These are phyloP conservation scores for Skeletonema tropicum DNA, from an alignment of 108 stramenopile species.

Conservation along the genomic window DNA sequence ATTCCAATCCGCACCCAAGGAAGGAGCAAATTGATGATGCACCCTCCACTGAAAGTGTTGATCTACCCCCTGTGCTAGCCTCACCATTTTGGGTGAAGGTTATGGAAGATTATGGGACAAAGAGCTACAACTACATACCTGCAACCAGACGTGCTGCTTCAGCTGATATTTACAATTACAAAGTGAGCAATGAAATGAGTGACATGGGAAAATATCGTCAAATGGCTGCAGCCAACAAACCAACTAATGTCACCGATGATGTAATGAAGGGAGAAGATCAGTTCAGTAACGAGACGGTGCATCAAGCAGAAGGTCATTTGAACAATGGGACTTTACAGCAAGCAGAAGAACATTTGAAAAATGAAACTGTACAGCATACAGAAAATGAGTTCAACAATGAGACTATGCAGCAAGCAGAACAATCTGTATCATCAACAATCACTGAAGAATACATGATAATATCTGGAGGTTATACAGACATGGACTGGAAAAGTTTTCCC, in stretches of 20 bases:
- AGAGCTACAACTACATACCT: conserved; percentile 42
- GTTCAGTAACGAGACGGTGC: neutral
- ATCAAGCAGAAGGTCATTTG: neutral
- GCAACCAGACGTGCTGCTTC: conserved; percentile 40
- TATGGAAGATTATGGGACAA: conserved; percentile 29
- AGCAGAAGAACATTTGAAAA: neutral
- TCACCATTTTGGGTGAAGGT: conserved; percentile 39
- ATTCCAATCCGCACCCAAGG: too few species aligned
- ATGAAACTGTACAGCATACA: neutral
- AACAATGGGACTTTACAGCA: neutral
- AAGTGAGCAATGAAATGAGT: neutral
- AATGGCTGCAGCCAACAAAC: neutral
- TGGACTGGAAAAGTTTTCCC: conserved; percentile 59
- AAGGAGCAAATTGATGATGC: neutral
- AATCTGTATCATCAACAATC: neutral
- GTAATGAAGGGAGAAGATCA: neutral
- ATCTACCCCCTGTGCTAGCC: conserved; percentile 4
- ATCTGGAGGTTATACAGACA: conserved; percentile 55
- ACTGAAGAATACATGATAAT: conserved; percentile 58
- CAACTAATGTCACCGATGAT: neutral
- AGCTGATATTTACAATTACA: conserved; percentile 17
- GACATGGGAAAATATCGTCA: neutral
- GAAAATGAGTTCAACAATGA: neutral
- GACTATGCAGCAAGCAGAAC: neutral
- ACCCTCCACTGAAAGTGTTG: neutral